Conservation (phyloP, 768 basidiomycete species). For the Amanita fuliginea region DNA sequence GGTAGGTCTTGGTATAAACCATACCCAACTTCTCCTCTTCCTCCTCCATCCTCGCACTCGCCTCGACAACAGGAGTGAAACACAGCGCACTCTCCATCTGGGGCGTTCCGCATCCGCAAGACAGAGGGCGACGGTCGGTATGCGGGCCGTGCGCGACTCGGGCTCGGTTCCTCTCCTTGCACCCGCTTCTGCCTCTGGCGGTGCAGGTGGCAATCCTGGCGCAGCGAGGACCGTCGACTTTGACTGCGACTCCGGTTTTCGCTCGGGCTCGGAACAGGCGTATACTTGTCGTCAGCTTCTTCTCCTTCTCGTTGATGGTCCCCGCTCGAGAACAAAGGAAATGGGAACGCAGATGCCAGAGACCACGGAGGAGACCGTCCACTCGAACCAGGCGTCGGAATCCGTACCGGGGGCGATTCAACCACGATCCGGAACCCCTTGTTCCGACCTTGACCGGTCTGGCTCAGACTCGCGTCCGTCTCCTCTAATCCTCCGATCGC, state of each 20-base stretch:
- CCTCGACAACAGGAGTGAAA: constrained; percentile 28
- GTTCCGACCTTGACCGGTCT: constrained; percentile 5
- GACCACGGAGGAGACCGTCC: neutral
- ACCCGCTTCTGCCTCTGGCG: neutral
- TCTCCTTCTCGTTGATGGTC: no score
- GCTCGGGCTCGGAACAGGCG: constrained; percentile 1
- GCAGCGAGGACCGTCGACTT: neutral
- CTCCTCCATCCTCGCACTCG: neutral
- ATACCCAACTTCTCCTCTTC: neutral
- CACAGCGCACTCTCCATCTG: constrained; percentile 45
- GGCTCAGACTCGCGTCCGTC: neutral
- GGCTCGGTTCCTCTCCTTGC: neutral
- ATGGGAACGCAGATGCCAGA: constrained; percentile 1
- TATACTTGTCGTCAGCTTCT: neutral
- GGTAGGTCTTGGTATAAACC: constrained; percentile 9
- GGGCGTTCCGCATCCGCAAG: constrained; percentile 43
- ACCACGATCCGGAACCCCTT: constrained; percentile 14
- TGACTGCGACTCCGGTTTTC: neutral
- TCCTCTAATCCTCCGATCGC: neutral
- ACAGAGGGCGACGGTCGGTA: constrained; percentile 9
- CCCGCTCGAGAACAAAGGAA: constrained; percentile 1
- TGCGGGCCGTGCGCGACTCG: constrained; percentile 3
- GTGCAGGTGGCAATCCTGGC: neutral
- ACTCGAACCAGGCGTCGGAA: neutral
- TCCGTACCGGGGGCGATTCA: constrained; percentile 15